Conservation (phyloP, 2,329 filamentous ascomycete genomes). For the Exophiala alcalophila region DNA sequence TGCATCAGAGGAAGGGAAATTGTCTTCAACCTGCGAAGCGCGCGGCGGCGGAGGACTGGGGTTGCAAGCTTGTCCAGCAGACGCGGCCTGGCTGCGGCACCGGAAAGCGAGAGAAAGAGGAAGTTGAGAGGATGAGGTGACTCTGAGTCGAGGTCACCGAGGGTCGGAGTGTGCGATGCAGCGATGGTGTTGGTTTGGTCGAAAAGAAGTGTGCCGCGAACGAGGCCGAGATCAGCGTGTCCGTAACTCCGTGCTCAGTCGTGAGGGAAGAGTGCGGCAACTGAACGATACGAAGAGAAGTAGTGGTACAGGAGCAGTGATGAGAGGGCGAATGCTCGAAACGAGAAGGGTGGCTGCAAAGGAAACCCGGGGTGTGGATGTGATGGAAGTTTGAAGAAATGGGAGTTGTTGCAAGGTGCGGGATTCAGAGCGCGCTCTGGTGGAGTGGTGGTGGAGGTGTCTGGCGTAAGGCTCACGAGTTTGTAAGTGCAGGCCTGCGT, state of each 20-base stretch:
- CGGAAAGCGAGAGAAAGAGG: no score
- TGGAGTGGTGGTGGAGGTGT: no score
- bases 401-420: no score
- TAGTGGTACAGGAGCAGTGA: conserved; percentile 9
- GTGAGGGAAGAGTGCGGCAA: background rate
- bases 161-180: background rate
- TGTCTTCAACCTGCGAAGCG: conserved; percentile 15
- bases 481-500: background rate
- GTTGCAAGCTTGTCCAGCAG: background rate
- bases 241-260: conserved; percentile 1
- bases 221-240: background rate
- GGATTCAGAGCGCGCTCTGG: no score
- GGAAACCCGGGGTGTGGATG: background rate
- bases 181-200: conserved; percentile 1
- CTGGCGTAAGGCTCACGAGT: no score
- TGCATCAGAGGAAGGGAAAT: conserved; percentile 21
- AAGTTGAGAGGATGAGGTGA: background rate
- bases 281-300: conserved; percentile 1
- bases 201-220: background rate
- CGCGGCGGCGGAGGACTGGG: background rate
- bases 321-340: background rate
- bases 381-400: conserved; percentile 4
- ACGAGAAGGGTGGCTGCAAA: background rate
- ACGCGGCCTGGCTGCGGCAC: no score
- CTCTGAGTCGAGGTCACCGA: background rate